Evolutionary conservation across 257 asterid species (phyloP).

Genomic region (Fraxinus pennsylvanica): DNA sequence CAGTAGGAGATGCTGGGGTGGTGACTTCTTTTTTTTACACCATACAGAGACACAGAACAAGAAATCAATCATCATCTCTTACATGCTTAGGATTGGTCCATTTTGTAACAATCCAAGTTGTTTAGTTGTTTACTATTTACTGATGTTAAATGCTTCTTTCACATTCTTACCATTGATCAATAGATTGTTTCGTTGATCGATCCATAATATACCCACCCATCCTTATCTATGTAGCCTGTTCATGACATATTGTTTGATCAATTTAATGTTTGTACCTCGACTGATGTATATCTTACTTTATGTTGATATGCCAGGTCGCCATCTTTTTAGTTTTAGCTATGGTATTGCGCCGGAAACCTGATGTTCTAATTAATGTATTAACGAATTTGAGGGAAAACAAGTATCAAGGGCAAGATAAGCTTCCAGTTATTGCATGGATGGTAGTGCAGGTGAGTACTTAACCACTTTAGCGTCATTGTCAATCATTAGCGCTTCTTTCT

Average conservation of each 20-base stretch:
- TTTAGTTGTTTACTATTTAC: background rate
- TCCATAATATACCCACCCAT: background rate
- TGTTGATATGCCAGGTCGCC: conserved; percentile 58
- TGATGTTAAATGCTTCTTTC: background rate
- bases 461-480: conserved; percentile 4
- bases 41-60: background rate
- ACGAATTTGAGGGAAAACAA: conserved; percentile 62
- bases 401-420: conserved; percentile 82
- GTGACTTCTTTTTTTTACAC: background rate
- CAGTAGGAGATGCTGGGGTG: background rate
- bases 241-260: background rate
- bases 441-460: conserved; percentile 53
- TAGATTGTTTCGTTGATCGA: background rate
- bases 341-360: conserved; percentile 81
- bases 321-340: conserved; percentile 63
- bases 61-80: background rate
- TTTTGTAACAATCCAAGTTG: background rate
- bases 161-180: background rate
- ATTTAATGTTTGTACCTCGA: background rate
- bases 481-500: conserved; percentile 11
- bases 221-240: background rate
- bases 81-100: background rate
- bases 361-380: conserved; percentile 49
- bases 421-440: conserved; percentile 70
- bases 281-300: background rate